Conservation (phyloP, 2,329 filamentous ascomycete species). For the Diaporthe sp. region DNA sequence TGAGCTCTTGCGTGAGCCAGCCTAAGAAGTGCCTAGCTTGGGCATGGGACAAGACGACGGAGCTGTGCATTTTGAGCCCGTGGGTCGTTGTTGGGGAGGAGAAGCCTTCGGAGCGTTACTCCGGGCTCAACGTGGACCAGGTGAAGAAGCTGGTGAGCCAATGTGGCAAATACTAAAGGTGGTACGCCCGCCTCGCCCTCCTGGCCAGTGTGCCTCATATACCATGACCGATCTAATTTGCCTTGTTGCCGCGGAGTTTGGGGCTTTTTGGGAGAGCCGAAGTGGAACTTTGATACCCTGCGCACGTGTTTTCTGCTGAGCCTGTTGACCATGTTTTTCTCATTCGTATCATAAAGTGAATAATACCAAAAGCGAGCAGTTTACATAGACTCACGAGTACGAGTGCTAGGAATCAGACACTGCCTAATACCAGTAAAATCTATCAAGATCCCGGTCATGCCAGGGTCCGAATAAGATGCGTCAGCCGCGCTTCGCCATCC, state of each 20-base stretch:
- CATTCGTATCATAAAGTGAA: background rate
- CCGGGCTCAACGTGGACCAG: constrained; percentile 53
- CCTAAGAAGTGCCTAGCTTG: constrained; percentile 63
- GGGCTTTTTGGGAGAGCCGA: background rate
- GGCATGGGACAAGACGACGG: constrained; percentile 59
- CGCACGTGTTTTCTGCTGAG: background rate
- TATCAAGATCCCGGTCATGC: background rate
- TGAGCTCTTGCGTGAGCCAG: constrained; percentile 56
- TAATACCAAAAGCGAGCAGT: background rate
- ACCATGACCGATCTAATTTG: background rate
- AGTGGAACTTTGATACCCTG: constrained; percentile 30
- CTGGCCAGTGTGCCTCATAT: background rate
- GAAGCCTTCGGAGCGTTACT: constrained; percentile 49
- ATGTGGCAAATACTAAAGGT: constrained; percentile 37
- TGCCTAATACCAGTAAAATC: background rate
- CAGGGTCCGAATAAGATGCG: background rate
- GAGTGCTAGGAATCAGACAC: background rate
- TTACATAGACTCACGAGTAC: background rate
- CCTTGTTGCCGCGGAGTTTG: constrained; percentile 8
- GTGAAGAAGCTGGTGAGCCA: constrained; percentile 40
- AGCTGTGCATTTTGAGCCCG: constrained; percentile 60
- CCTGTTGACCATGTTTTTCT: background rate
- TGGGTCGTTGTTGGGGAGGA: constrained; percentile 63
- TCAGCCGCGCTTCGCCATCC: background rate
- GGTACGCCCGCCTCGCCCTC: background rate